A percentile compares a stretch with the other conserved stretches of the same genome.
phyloP scores from a whole-genome alignment of 2,329 filamentous ascomycete genomes.

The Chaetomium sp. region DNA sequence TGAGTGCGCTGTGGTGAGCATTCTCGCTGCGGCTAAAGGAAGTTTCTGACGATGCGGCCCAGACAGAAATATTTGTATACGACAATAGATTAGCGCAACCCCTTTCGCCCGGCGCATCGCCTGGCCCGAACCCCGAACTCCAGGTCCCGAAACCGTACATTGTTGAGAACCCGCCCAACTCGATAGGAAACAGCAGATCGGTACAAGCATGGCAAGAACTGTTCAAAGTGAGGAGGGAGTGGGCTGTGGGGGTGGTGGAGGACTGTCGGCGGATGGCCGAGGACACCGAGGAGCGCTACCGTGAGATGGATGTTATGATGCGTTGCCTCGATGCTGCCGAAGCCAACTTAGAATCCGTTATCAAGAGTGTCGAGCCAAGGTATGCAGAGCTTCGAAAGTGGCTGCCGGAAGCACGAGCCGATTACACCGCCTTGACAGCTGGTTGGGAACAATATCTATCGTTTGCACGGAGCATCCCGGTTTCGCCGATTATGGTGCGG shows the following conservation, averaged over 20 bases:
- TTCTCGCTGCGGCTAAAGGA: neutral
- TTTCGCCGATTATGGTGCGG: constrained; percentile 58
- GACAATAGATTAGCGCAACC: constrained; percentile 69
- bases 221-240: constrained; percentile 72
- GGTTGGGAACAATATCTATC: constrained; percentile 64
- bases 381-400: constrained; percentile 65
- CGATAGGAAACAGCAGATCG: constrained; percentile 70
- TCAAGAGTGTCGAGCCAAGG: constrained; percentile 65
- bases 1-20: constrained; percentile 32
- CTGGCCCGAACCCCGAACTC: constrained; percentile 40
- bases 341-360: constrained; percentile 72
- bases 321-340: constrained; percentile 78
- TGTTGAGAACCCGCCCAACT: constrained; percentile 68
- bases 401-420: constrained; percentile 59
- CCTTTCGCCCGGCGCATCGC: constrained; percentile 39
- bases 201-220: constrained; percentile 83
- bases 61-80: constrained; percentile 90
- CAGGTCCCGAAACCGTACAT: constrained; percentile 49
- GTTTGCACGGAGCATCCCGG: constrained; percentile 56
- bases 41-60: constrained; percentile 8
- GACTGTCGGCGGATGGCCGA: constrained; percentile 62
- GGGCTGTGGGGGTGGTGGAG: constrained; percentile 66
- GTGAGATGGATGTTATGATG: constrained; percentile 69
- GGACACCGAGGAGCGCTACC: constrained; percentile 57
- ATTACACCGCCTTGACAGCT: constrained; percentile 57